phyloP scores from a whole-genome alignment of 2,329 filamentous ascomycete genomes.

The Hansfordia pulvinata region DNA sequence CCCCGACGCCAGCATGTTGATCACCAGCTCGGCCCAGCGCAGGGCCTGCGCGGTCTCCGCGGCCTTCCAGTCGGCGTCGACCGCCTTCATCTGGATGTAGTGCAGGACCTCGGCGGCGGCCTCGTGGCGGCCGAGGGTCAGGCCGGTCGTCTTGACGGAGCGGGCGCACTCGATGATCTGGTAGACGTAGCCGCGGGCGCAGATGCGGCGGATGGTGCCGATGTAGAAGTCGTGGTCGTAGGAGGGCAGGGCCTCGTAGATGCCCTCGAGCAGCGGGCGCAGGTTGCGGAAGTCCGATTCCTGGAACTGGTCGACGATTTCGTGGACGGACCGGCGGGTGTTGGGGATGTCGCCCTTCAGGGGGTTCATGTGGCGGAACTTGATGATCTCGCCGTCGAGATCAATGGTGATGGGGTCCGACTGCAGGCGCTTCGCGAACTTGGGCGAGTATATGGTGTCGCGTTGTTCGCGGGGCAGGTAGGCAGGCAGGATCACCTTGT shows the following conservation, averaged over 20 bases:
- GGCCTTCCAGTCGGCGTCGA: conserved; percentile 19
- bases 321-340: conserved; percentile 21
- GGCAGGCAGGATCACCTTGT: conserved; percentile 46
- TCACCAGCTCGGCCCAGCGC: conserved; percentile 29
- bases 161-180: conserved; percentile 36
- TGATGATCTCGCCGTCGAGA: conserved; percentile 40
- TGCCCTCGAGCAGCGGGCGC: conserved; percentile 34
- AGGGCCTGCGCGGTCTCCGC: conserved; percentile 26
- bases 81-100: conserved; percentile 26
- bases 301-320: conserved; percentile 30
- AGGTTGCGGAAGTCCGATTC: conserved; percentile 39
- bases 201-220: conserved; percentile 27
- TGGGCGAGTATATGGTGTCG: conserved; percentile 34
- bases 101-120: conserved; percentile 24
- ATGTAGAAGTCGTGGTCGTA: conserved; percentile 19
- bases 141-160: conserved; percentile 28
- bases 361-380: conserved; percentile 33
- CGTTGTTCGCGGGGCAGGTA: conserved; percentile 40
- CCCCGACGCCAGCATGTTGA: conserved; percentile 33
- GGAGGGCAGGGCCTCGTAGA: conserved; percentile 25
- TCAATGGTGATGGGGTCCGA: conserved; percentile 43
- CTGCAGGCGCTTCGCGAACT: conserved; percentile 32
- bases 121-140: conserved; percentile 27
- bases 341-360: conserved; percentile 24
- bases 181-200: conserved; percentile 24